Base-by-base conservation (phyloP, 78 protist species). In the Emiliania huxleyi region DNA sequence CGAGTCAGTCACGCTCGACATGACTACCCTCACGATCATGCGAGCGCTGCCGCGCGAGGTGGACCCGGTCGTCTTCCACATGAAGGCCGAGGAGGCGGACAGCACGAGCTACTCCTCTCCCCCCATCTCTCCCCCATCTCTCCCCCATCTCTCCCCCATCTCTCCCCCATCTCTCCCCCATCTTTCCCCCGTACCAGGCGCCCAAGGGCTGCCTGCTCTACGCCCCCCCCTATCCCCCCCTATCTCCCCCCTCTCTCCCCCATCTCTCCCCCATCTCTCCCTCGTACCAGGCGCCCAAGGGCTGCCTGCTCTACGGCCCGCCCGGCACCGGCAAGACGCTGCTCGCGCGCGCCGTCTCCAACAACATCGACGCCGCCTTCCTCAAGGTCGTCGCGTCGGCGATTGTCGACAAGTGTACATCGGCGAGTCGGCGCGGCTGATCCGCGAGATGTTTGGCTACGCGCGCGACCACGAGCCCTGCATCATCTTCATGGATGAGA, bases 401-500 rank as follows among this genome's bases (percentile, higher is more conserved):
- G 48, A 97, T 99, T 35, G 99, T 99, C n/a, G 99, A 99, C 96
- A 99, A 99, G n/a, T n/a, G 95, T 99, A 99, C 96, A 99, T 99
- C 89, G 99, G 99, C 44, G 99, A 99, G 93, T 87, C 96, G 22
- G 99, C 99, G 42, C 94, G 99, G n/a, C 94, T 98, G 21, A 97
- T 99, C 83, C 96, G 99, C 35, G 99, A 99, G 88, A 99, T 99
- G 99, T 99, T 99, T 87, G 99, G n/a, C n/a, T n/a, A n/a, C n/a
- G n/a, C n/a, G n/a, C n/a, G n/a, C n/a, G n/a, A n/a, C n/a, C n/a
- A n/a, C n/a, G n/a, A n/a, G n/a, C n/a, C n/a, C n/a, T n/a, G n/a
- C n/a, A n/a, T n/a, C n/a, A n/a, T n/a, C n/a, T n/a, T n/a, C n/a
- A 99, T 99, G 52, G 99, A 99, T 92, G 99, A 99, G 94, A 98